These are phyloP conservation scores for Nakazawaea wyomingensis DNA, from an alignment of 805 yeast genomes.

Conservation along the genomic window DNA sequence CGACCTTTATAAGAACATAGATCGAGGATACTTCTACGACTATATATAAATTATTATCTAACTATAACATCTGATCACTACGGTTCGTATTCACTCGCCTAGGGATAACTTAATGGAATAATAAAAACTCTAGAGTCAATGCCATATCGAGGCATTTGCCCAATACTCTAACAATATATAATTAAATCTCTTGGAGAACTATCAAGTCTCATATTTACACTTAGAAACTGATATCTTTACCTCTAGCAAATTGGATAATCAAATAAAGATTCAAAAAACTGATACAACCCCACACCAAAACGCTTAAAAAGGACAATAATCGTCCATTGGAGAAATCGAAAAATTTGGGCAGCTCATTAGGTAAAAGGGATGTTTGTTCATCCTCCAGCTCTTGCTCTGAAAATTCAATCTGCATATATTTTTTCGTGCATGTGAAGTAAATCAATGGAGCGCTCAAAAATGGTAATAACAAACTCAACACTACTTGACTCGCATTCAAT, in stretches of 20 bases:
- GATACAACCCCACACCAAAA: slow-evolving; percentile 64
- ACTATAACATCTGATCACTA: too few species aligned
- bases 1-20: too few species aligned
- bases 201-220: too few species aligned
- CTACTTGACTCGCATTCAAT: slow-evolving; percentile 74
- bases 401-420: slow-evolving; percentile 30
- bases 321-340: slow-evolving; percentile 71
- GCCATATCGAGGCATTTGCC: too few species aligned
- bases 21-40: too few species aligned
- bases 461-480: slow-evolving; percentile 70
- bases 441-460: slow-evolving; percentile 77
- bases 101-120: too few species aligned
- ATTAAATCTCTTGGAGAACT: too few species aligned
- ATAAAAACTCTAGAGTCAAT: too few species aligned
- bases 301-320: slow-evolving; percentile 46
- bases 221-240: slow-evolving; percentile 30
- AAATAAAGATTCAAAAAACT: slow-evolving; percentile 69
- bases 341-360: slow-evolving; percentile 23
- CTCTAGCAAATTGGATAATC: slow-evolving; percentile 34
- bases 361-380: slow-evolving; percentile 16
- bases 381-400: slow-evolving; percentile 15
- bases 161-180: too few species aligned
- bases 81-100: too few species aligned
- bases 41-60: too few species aligned
- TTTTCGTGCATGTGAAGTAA: slow-evolving; percentile 64